A percentile compares a stretch with the other conserved stretches of the same genome.
These are phyloP conservation scores for Starmerella lactis-condensi DNA, from an alignment of 805 yeast species.

Conservation along the genomic window DNA sequence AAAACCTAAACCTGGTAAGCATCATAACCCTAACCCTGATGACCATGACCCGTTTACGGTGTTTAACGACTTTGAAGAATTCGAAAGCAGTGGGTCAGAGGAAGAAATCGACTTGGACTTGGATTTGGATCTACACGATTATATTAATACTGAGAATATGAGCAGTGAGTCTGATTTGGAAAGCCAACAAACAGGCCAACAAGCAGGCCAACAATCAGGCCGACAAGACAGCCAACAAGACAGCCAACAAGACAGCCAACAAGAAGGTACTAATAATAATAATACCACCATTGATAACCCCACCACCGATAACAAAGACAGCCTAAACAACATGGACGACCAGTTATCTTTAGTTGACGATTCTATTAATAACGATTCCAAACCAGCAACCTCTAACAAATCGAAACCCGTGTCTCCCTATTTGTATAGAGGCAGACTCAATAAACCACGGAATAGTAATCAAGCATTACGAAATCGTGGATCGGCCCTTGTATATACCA, in stretches of 20 bases:
- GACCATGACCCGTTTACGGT: constrained; percentile 2
- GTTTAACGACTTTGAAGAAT: constrained; percentile 2
- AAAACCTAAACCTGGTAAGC: neutral
- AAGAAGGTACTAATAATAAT: constrained; percentile 17
- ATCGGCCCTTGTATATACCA: constrained; percentile 18
- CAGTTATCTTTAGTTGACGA: no score
- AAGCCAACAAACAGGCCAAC: constrained; percentile 19
- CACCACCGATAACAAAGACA: neutral
- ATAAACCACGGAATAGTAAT: constrained; percentile 14
- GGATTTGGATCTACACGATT: constrained; percentile 44
- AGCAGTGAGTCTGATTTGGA: constrained; percentile 43
- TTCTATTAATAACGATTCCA: no score
- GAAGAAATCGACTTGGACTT: constrained; percentile 19
- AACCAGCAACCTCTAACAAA: no score
- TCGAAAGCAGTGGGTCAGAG: neutral
- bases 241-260: constrained; percentile 20
- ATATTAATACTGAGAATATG: constrained; percentile 70
- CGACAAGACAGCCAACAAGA: constrained; percentile 41
- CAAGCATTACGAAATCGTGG: constrained; percentile 72
- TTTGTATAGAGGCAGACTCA: constrained; percentile 23
- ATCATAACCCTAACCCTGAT: neutral
- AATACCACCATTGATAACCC: constrained; percentile 4
- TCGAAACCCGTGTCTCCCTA: constrained; percentile 17
- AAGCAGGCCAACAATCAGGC: constrained; percentile 36
- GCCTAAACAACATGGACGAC: constrained; percentile 4